Base-by-base conservation (phyloP, 441 rosid species). In the Euphorbia corollata region DNA sequence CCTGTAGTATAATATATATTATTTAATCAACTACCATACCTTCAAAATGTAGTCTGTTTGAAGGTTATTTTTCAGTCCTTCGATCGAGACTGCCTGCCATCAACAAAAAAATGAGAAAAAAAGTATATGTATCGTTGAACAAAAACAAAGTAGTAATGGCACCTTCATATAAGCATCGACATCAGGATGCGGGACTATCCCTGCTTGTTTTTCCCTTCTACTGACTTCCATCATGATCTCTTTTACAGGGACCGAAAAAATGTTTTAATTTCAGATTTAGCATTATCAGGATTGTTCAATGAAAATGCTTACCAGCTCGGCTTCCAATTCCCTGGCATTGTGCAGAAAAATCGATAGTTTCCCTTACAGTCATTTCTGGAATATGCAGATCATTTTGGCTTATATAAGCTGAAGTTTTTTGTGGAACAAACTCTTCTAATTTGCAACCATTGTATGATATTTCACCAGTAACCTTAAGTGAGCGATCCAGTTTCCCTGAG, bases 151-250 rank as follows among this genome's bases (percentile, higher is more conserved):
- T 27, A 27, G 41, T 36, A 36, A 36, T 19, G 43, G 38, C 64
- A 84, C 96, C 92, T 89, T 87, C 96, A 87, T 85, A 73, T 83
- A 88, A 24, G 90, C 78, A 73, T 88, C 92, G 50, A 85, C 74
- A 60, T 73, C 80, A 50, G 82, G 80, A 63, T 88, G 88, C 10
- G 96, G 96, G 53, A 81, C 43, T 6, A 86, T 82, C 47, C 78
- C 87, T 61, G 71, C 76, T 30, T 80, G 71, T 65, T 84, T 86
- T 71, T 88, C 92, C 56, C 79, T 84, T 74, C 74, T 78, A 69
- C 69, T 78, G 48, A 88, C 84, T 77, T 88, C 89, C 53, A 41
- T 79, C 81, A 86, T 78, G 1, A 77, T 73, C 7, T 84, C 92
- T 86, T 71, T 65, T 13, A 55, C 54, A 43, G 61, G 54, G 22